Percentiles rank a stretch among this genome's conserved stretches.
phyloP scores from a whole-genome alignment of 257 asterid species.

The Haberlea rhodopensis region DNA sequence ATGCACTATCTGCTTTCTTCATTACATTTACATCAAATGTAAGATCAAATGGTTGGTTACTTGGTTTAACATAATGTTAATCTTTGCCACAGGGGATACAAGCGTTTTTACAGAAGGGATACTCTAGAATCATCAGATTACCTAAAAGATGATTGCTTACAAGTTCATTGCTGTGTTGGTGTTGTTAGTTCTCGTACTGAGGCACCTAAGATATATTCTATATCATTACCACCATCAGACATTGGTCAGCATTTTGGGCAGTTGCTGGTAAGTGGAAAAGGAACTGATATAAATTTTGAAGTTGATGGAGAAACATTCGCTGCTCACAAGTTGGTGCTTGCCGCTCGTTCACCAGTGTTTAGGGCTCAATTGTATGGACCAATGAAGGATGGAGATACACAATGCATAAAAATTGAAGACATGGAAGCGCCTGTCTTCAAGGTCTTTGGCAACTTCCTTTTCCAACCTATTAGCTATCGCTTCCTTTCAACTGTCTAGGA shows the following conservation, averaged over 20 bases:
- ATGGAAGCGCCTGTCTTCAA: slow-evolving; percentile 86
- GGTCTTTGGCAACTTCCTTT: slow-evolving; percentile 38
- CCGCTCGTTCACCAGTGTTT: slow-evolving; percentile 95
- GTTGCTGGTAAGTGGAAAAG: slow-evolving; percentile 74
- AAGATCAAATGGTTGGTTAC: background rate
- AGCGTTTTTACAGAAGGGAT: slow-evolving; percentile 70
- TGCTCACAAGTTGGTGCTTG: slow-evolving; percentile 92
- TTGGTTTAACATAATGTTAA: background rate
- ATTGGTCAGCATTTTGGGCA: slow-evolving; percentile 85
- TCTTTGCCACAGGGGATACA: slow-evolving; percentile 78
- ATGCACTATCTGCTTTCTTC: background rate
- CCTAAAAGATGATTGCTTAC: slow-evolving; percentile 85
- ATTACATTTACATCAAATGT: background rate
- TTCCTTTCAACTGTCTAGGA: background rate
- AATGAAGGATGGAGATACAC: slow-evolving; percentile 80
- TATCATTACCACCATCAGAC: slow-evolving; percentile 74
- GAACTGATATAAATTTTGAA: slow-evolving; percentile 64
- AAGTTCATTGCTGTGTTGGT: slow-evolving; percentile 88
- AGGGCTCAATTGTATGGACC: slow-evolving; percentile 95
- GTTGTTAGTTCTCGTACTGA: slow-evolving; percentile 83
- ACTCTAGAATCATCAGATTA: slow-evolving; percentile 78
- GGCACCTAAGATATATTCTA: slow-evolving; percentile 77
- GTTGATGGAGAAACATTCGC: slow-evolving; percentile 70
- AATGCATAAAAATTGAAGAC: slow-evolving; percentile 67
- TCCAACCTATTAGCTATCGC: background rate